Evolutionary conservation across 2,329 filamentous ascomycete species (phyloP).

Genomic region (Colletotrichum sp.): DNA sequence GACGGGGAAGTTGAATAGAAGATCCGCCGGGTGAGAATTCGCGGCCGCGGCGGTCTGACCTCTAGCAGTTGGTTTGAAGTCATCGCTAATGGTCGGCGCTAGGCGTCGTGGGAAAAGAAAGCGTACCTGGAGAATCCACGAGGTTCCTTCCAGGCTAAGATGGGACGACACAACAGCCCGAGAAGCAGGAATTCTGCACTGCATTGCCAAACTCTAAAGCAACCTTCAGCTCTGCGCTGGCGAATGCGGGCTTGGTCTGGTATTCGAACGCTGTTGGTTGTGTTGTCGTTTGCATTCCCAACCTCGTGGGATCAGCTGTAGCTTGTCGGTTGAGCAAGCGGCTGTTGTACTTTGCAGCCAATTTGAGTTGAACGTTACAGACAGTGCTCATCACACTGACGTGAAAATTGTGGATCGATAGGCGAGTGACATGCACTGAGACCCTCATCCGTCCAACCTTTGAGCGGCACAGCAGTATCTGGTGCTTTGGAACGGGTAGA

Average conservation of each 20-base stretch:
- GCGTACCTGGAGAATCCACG: conserved; percentile 5
- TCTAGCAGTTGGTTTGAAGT: background rate
- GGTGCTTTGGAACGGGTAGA: background rate
- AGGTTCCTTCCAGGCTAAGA: conserved; percentile 4
- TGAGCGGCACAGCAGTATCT: conserved; percentile 8
- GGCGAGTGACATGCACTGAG: conserved; percentile 7
- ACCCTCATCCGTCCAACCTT: background rate
- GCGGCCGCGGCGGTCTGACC: background rate
- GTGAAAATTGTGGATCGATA: conserved; percentile 12
- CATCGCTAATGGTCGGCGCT: background rate
- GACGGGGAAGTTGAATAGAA: background rate
- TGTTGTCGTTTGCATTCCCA: background rate
- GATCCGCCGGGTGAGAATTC: background rate
- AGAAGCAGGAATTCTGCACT: background rate
- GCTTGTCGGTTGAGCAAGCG: background rate
- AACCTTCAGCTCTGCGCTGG: conserved; percentile 7
- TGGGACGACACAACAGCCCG: conserved; percentile 2
- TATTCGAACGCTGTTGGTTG: background rate
- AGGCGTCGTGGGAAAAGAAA: conserved; percentile 16
- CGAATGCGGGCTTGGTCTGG: background rate
- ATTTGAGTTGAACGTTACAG: background rate
- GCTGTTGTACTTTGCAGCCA: background rate
- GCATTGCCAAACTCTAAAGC: conserved; percentile 17
- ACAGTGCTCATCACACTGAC: conserved; percentile 12
- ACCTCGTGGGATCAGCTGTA: background rate